Conservation (phyloP, 495 filamentous ascomycete genomes). For the Chlorociboria aeruginascens region DNA sequence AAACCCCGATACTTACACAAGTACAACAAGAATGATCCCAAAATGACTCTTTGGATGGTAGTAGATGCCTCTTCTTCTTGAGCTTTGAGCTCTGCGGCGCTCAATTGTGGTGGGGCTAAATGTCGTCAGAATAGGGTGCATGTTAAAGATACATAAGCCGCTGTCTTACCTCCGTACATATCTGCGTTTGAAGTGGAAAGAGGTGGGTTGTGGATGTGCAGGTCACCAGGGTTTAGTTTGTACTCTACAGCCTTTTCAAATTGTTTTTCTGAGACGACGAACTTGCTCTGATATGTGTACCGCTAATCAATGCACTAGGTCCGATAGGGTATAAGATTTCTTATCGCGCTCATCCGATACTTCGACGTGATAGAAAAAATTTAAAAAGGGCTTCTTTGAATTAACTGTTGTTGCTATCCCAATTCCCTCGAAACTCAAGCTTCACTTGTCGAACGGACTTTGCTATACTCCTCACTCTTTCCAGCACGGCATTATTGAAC, state of each 20-base stretch:
- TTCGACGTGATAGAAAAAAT: too few relatives aligned
- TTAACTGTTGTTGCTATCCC: too few relatives aligned
- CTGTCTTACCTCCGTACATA: slow-evolving; percentile 30
- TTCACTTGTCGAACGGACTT: background rate
- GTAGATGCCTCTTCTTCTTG: slow-evolving; percentile 59
- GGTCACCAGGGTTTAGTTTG: too few relatives aligned
- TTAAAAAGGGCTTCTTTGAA: too few relatives aligned
- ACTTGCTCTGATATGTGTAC: background rate
- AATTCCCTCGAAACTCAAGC: too few relatives aligned
- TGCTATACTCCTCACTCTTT: background rate
- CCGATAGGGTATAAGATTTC: background rate
- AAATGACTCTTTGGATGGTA: slow-evolving; percentile 51
- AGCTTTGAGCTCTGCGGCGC: slow-evolving; percentile 41
- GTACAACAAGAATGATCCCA: slow-evolving; percentile 59
- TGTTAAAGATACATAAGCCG: too few relatives aligned
- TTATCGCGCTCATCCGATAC: background rate
- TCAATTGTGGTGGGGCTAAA: slow-evolving; percentile 35
- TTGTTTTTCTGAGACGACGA: too few relatives aligned
- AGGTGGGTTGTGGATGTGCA: background rate
- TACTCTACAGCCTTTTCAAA: too few relatives aligned
- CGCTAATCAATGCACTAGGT: background rate
- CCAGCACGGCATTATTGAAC: background rate
- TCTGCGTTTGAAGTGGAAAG: slow-evolving; percentile 4
- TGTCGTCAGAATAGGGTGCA: slow-evolving; percentile 2
- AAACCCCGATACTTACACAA: slow-evolving; percentile 49